Percentiles rank a stretch among this genome's conserved stretches.
Conservation (phyloP, 1,284 basidiomycete genomes). For the Trametes versicolor region DNA sequence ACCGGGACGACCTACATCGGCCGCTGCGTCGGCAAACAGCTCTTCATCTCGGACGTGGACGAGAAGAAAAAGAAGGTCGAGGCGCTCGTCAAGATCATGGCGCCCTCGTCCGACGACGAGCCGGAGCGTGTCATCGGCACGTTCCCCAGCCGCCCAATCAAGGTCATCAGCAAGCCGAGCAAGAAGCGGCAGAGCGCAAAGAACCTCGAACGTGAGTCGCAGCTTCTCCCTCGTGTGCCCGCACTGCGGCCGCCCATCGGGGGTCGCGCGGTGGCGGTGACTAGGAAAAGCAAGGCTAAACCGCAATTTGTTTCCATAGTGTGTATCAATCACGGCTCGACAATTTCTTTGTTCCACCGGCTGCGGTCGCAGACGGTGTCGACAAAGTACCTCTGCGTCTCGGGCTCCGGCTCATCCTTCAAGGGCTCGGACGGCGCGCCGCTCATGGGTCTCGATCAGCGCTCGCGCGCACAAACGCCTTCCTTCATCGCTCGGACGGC, state of each 20-base stretch:
- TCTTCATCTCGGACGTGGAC: slow-evolving; percentile 91
- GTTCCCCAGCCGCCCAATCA: slow-evolving; percentile 93
- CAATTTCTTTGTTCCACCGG: slow-evolving; percentile 95
- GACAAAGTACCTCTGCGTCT: slow-evolving; percentile 95
- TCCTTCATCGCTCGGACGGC: slow-evolving; percentile 88
- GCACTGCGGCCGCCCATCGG: slow-evolving; percentile 11
- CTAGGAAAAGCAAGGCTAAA: slow-evolving; percentile 17
- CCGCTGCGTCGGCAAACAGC: slow-evolving; percentile 89
- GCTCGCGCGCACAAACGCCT: slow-evolving; percentile 75
- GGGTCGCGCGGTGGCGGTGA: slow-evolving; percentile 21
- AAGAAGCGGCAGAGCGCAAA: slow-evolving; percentile 96
- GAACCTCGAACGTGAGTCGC: slow-evolving; percentile 86
- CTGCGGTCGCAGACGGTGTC: slow-evolving; percentile 94
- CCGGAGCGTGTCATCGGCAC: slow-evolving; percentile 84
- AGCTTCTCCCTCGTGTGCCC: neutral
- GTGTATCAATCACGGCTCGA: slow-evolving; percentile 95
- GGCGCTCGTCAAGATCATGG: slow-evolving; percentile 89
- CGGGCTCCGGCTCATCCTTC: slow-evolving; percentile 89
- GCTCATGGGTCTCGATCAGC: slow-evolving; percentile 82
- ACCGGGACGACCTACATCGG: slow-evolving; percentile 85
- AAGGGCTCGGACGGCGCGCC: slow-evolving; percentile 90
- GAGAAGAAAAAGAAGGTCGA: slow-evolving; percentile 94
- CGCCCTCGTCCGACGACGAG: slow-evolving; percentile 81
- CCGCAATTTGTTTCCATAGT: slow-evolving; percentile 57
- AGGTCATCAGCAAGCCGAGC: slow-evolving; percentile 96